A percentile compares a stretch with the other conserved stretches of the same genome.
Evolutionary conservation across 1,139 yeast species (phyloP).

Genomic region (Candida mesenterica): DNA sequence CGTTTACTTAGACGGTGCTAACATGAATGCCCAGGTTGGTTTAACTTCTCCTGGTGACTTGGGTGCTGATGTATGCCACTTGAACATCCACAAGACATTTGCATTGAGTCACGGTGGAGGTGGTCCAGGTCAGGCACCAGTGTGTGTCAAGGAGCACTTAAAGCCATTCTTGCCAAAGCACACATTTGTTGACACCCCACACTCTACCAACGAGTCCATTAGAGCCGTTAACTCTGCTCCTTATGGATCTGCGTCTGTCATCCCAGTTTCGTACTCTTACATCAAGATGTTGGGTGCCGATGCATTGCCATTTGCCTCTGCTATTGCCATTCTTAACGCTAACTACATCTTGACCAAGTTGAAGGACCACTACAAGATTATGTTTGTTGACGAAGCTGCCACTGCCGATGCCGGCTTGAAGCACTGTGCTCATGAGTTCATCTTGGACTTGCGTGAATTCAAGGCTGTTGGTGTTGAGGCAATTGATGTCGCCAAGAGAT

Average conservation of each 20-base stretch:
- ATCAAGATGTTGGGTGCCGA: slow-evolving; percentile 89
- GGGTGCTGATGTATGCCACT: slow-evolving; percentile 98
- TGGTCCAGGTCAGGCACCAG: slow-evolving; percentile 99
- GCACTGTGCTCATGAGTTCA: slow-evolving; percentile 96
- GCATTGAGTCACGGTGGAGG: slow-evolving; percentile 99
- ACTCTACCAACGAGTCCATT: slow-evolving; percentile 55
- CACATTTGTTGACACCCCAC: slow-evolving; percentile 59
- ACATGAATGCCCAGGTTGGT: slow-evolving; percentile 99
- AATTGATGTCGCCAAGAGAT: slow-evolving; percentile 92
- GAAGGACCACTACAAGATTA: slow-evolving; percentile 66
- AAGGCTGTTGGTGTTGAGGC: slow-evolving; percentile 86
- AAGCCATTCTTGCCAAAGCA: slow-evolving; percentile 84
- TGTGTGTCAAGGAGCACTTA: slow-evolving; percentile 84
- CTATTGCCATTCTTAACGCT: slow-evolving; percentile 90
- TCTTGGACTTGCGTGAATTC: slow-evolving; percentile 84
- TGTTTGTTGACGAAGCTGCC: slow-evolving; percentile 60
- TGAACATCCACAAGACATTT: slow-evolving; percentile 94
- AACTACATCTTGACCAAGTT: slow-evolving; percentile 88
- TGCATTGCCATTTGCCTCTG: slow-evolving; percentile 81
- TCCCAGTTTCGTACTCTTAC: slow-evolving; percentile 93
- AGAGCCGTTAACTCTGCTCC: slow-evolving; percentile 90
- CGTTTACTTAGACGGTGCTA: slow-evolving; percentile 97
- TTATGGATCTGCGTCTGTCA: slow-evolving; percentile 89
- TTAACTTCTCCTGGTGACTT: slow-evolving; percentile 95
- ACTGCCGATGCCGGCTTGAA: slow-evolving; percentile 51